Percentiles rank a stretch among this genome's conserved stretches.
Conservation (phyloP, 768 basidiomycete genomes). For the Macrolepiota dolichaula region DNA sequence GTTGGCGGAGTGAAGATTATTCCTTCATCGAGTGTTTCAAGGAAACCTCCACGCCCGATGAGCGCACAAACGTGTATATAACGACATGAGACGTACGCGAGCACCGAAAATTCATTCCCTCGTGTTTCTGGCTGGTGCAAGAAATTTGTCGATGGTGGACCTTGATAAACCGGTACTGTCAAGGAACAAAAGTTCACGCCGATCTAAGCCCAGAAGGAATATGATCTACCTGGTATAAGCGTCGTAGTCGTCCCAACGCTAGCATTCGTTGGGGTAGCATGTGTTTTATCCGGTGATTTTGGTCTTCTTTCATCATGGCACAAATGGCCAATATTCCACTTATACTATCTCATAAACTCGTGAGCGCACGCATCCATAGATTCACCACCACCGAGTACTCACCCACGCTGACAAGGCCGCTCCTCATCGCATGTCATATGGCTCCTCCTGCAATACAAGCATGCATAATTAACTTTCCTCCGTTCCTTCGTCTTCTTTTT, state of each 20-base stretch:
- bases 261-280: slow-evolving; percentile 18
- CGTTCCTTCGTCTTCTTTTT: slow-evolving; percentile 60
- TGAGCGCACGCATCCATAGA: slow-evolving; percentile 11
- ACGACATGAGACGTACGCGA: slow-evolving; percentile 49
- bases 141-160: slow-evolving; percentile 38
- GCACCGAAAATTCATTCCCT: slow-evolving; percentile 79
- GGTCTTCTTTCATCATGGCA: slow-evolving; percentile 84
- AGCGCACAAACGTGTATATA: slow-evolving; percentile 7
- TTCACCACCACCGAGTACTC: slow-evolving; percentile 27
- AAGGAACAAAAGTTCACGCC: neutral
- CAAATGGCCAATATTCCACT: slow-evolving; percentile 93
- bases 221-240: slow-evolving; percentile 42
- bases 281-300: slow-evolving; percentile 45
- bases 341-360: slow-evolving; percentile 56
- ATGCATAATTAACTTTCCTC: slow-evolving; percentile 89
- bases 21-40: slow-evolving; percentile 84
- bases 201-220: neutral
- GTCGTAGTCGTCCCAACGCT: slow-evolving; percentile 30
- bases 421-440: slow-evolving; percentile 93
- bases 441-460: slow-evolving; percentile 88
- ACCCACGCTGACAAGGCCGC: slow-evolving; percentile 92
- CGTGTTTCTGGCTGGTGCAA: slow-evolving; percentile 71
- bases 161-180: slow-evolving; percentile 36
- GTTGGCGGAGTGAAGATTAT: slow-evolving; percentile 71
- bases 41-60: slow-evolving; percentile 62